Conservation (phyloP, 441 rosid species). For the Metrosideros polymorpha region DNA sequence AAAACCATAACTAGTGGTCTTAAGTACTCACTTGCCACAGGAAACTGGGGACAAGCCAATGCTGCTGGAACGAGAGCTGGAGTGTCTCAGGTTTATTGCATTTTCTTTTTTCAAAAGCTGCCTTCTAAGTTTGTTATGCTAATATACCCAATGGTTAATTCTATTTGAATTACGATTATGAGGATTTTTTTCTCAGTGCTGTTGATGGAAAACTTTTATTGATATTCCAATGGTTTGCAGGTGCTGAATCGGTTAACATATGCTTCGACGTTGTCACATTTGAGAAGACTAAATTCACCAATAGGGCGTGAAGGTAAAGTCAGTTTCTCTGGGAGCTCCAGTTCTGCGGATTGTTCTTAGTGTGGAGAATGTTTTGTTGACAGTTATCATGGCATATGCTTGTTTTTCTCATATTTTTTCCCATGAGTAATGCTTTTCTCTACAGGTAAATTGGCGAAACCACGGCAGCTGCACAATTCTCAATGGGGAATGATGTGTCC, state of each 20-base stretch:
- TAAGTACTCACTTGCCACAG: conserved; percentile 97
- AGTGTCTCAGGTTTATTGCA: conserved; percentile 78
- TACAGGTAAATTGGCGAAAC: conserved; percentile 94
- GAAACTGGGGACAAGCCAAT: conserved; percentile 99
- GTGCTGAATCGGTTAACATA: conserved; percentile 94
- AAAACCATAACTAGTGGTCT: conserved; percentile 95
- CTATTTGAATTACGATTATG: background rate
- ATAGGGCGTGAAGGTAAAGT: conserved; percentile 93
- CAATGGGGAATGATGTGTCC: conserved; percentile 99
- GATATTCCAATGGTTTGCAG: conserved; percentile 17
- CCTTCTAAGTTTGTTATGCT: background rate
- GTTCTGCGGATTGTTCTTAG: background rate
- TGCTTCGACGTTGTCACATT: conserved; percentile 95
- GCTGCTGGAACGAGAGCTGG: conserved; percentile 99
- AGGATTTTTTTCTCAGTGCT: background rate
- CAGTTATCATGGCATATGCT: background rate
- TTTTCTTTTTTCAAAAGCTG: background rate
- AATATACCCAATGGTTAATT: background rate
- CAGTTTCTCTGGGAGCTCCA: background rate
- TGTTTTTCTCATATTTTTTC: background rate
- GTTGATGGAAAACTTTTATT: background rate
- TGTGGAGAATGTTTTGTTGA: background rate
- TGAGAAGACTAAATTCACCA: conserved; percentile 95
- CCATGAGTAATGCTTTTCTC: conserved; percentile 1
- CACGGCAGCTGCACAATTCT: conserved; percentile 96